Evolutionary conservation across 2,329 filamentous ascomycete genomes (phyloP).

Genomic region (Apiospora pterosperma): DNA sequence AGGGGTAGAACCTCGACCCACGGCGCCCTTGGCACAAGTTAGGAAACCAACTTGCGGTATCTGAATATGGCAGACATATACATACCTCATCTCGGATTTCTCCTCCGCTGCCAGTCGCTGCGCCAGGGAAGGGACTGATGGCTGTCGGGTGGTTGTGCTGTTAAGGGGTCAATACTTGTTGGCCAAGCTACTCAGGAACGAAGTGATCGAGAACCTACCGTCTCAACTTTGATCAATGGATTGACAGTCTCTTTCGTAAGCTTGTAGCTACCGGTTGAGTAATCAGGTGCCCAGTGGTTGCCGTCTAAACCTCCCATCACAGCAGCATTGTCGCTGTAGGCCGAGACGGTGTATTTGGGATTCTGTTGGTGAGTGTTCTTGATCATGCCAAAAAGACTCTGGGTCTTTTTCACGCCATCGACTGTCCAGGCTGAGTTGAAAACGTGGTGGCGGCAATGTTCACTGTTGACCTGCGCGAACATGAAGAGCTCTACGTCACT

Average conservation of each 20-base stretch:
- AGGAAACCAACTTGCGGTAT: neutral
- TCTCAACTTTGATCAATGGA: conserved; percentile 91
- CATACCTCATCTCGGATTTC: conserved; percentile 76
- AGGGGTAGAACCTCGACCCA: conserved; percentile 86
- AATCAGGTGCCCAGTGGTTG: conserved; percentile 83
- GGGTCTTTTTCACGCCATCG: conserved; percentile 74
- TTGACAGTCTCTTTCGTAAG: conserved; percentile 84
- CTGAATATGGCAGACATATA: conserved; percentile 54
- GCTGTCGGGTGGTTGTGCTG: conserved; percentile 87
- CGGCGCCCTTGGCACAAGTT: conserved; percentile 64
- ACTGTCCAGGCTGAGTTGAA: conserved; percentile 98
- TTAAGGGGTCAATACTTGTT: neutral
- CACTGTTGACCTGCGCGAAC: conserved; percentile 99
- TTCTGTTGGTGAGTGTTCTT: conserved; percentile 85
- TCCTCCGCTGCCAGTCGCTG: conserved; percentile 91
- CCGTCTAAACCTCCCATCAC: conserved; percentile 73
- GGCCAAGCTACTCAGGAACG: neutral
- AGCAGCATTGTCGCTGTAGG: conserved; percentile 98
- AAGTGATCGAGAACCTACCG: conserved; percentile 55
- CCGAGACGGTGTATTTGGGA: conserved; percentile 82
- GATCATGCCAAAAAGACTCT: conserved; percentile 93
- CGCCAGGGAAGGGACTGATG: conserved; percentile 74
- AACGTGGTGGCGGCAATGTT: conserved; percentile 74
- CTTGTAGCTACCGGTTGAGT: conserved; percentile 82
- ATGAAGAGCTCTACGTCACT: conserved; percentile 97